These are phyloP conservation scores for Ceratobasidium sp. DNA, from an alignment of 1,284 basidiomycete species.

Conservation along the genomic window DNA sequence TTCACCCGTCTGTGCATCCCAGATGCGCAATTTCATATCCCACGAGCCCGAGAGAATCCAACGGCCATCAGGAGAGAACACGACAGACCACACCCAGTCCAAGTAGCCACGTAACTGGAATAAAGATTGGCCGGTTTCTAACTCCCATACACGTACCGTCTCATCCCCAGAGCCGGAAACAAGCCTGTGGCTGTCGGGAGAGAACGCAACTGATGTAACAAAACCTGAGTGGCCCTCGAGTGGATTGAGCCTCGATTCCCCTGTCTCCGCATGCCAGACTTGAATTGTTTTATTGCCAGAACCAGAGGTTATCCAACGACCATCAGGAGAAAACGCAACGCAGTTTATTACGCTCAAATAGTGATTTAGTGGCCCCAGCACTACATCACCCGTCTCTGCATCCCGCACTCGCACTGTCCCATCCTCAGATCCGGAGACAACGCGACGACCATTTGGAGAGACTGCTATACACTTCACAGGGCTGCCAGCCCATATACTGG, in stretches of 20 bases:
- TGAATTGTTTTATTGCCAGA: not conserved
- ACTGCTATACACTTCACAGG: not conserved
- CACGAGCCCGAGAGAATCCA: too few species aligned
- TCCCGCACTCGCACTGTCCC: too few species aligned
- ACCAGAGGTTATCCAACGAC: not conserved
- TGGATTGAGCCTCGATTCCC: not conserved
- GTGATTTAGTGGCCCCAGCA: not conserved
- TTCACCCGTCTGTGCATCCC: not conserved
- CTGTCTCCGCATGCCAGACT: not conserved
- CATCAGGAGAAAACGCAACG: not conserved
- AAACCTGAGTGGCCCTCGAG: conserved; percentile 13
- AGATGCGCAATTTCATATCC: too few species aligned
- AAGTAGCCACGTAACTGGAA: not conserved
- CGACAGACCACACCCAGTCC: not conserved
- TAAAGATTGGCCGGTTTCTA: too few species aligned
- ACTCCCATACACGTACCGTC: not conserved
- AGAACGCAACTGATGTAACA: conserved; percentile 23
- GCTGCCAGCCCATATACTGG: not conserved
- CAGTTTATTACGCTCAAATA: not conserved
- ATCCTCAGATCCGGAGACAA: too few species aligned
- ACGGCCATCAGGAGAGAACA: not conserved
- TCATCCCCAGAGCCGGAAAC: conserved; percentile 23
- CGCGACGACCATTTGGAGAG: not conserved
- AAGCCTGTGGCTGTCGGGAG: conserved; percentile 24
- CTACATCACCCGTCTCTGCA: not conserved